Conservation (phyloP, 768 basidiomycete species). For the Rhizopogon salebrosus region DNA sequence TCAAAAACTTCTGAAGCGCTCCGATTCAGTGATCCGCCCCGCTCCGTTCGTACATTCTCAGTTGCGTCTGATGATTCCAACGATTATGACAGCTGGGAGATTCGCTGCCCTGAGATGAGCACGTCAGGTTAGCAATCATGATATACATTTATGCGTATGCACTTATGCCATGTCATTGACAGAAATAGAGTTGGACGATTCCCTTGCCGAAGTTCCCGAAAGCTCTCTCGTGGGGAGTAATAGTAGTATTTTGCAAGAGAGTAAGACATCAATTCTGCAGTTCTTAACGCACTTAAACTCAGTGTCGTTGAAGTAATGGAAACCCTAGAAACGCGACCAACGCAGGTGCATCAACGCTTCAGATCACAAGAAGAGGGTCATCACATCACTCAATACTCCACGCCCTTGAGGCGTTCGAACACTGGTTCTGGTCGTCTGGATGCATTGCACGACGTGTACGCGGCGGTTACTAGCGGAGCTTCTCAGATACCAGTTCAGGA, state of each 20-base stretch:
- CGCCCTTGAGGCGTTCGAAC: slow-evolving; percentile 31
- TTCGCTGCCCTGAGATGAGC: slow-evolving; percentile 8
- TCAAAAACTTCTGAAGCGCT: background rate
- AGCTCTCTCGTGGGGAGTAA: slow-evolving; percentile 7
- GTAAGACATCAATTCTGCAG: background rate
- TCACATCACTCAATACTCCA: slow-evolving; percentile 1
- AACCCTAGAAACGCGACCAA: background rate
- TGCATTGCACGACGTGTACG: slow-evolving; percentile 38
- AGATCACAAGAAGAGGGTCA: slow-evolving; percentile 10
- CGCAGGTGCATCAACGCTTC: background rate
- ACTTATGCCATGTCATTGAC: background rate
- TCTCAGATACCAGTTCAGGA: slow-evolving; percentile 49
- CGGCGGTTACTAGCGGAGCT: slow-evolving; percentile 34
- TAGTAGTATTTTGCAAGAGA: background rate
- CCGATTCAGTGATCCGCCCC: background rate
- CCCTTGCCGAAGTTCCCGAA: slow-evolving; percentile 6
- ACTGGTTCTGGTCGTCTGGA: slow-evolving; percentile 40
- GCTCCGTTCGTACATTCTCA: background rate
- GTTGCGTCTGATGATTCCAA: slow-evolving; percentile 15
- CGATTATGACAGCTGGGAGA: slow-evolving; percentile 29
- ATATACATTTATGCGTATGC: background rate
- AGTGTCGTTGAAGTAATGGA: background rate
- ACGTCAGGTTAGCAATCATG: slow-evolving; percentile 15
- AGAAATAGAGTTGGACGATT: slow-evolving; percentile 22
- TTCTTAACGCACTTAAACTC: background rate